A percentile compares a stretch with the other conserved stretches of the same genome.
These are phyloP conservation scores for Lodderomyces pseudojiufengensis DNA, from an alignment of 1,139 yeast genomes.

Conservation along the genomic window DNA sequence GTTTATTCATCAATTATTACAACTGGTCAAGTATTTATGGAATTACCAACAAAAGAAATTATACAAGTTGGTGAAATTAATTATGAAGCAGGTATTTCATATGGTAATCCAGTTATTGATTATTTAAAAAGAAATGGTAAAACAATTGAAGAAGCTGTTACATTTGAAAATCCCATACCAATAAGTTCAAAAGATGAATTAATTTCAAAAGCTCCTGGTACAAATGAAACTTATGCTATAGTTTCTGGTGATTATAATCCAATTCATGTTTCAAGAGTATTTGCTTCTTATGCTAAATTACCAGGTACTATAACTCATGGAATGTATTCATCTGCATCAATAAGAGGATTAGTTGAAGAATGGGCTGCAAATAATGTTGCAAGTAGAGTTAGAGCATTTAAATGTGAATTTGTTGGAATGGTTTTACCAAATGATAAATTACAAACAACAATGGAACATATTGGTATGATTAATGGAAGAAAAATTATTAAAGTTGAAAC, in stretches of 20 bases:
- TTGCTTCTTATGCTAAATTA: slow-evolving; percentile 86
- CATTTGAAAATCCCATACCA: slow-evolving; percentile 88
- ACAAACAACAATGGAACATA: slow-evolving; percentile 85
- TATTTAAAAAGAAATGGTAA: slow-evolving; percentile 88
- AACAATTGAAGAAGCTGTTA: slow-evolving; percentile 90
- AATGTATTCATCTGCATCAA: slow-evolving; percentile 96
- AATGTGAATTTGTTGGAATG: slow-evolving; percentile 91
- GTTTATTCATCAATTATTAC: slow-evolving; percentile 81
- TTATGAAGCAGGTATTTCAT: slow-evolving; percentile 89
- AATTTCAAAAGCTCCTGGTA: slow-evolving; percentile 71
- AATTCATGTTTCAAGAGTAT: slow-evolving; percentile 93
- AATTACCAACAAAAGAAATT: slow-evolving; percentile 89
- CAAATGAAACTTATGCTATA: slow-evolving; percentile 93
- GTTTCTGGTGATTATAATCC: slow-evolving; percentile 99
- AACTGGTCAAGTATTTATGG: slow-evolving; percentile 79
- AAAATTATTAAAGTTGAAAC: slow-evolving; percentile 93
- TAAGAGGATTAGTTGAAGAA: slow-evolving; percentile 91
- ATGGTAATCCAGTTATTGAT: slow-evolving; percentile 96
- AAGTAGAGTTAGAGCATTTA: slow-evolving; percentile 91
- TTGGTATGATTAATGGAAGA: slow-evolving; percentile 99
- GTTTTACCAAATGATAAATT: slow-evolving; percentile 92
- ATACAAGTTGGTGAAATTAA: slow-evolving; percentile 83
- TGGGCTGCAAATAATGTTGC: slow-evolving; percentile 99
- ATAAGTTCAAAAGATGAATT: slow-evolving; percentile 75
- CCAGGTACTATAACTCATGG: slow-evolving; percentile 99